Base-by-base conservation (phyloP, 2,329 filamentous ascomycete genomes). In the Metarhizium anisopliae region DNA sequence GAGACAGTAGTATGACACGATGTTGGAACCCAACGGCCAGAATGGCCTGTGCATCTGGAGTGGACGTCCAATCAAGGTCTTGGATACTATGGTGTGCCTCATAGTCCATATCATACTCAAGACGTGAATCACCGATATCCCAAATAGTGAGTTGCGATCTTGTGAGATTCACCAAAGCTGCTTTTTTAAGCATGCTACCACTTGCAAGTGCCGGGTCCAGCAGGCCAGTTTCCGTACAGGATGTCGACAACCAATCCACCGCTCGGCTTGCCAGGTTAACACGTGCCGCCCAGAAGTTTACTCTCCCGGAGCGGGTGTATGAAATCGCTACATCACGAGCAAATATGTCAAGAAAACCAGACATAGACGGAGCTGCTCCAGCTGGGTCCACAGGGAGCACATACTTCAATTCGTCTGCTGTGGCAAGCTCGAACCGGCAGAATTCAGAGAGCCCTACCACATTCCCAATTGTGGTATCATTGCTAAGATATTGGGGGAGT, bases 21-120 rank as follows among this genome's bases (percentile, higher is more conserved):
- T 92, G 89, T n/a, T 87, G 86, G 65, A 96, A 96, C 0, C 92
- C 91, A n/a, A 96, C 89, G 1, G 92, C 90, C 20, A 96, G 76
- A 55, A 96, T 91, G 1, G 89, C 93, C 65, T 96, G 90, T 51
- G 84, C 85, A 67, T 95, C 90, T 0, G 90, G 90, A 0, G 92
- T 96, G 3, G 89, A 93, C 1, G 91, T 93, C 93, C 93, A 96
- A 68, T 96, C 91, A 13, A 96, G 80, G 68, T 96, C 92, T 59
- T 87, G 84, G 45, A 96, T 90, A 6, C 79, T 81, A 63, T 94
- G 87, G 58, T 87, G 80, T 13, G 79, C 78, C 60, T 86, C 80
- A 60, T 91, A 94, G 35, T 83, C 79, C 63, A 93, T 83, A 59
- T 89, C 81, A 65, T 89, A 91, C 68, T 96, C 92, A 6, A 96